These are phyloP conservation scores for Thelonectria blattea DNA, from an alignment of 2,329 filamentous ascomycete species.

Conservation along the genomic window DNA sequence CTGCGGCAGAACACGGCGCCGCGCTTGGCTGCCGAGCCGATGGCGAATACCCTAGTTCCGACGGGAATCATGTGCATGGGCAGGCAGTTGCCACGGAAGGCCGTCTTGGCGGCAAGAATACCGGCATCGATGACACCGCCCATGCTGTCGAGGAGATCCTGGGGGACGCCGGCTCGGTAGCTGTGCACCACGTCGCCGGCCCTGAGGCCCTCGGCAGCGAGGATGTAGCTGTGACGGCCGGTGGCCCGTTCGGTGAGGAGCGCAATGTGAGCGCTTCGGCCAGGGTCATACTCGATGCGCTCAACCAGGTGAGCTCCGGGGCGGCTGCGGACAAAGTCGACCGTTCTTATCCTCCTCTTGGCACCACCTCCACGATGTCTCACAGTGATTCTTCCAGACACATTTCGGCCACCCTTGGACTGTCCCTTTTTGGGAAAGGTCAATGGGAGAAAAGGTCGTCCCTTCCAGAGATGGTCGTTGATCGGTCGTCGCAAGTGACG, in stretches of 20 bases:
- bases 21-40: constrained; percentile 76
- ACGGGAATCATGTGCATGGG: constrained; percentile 95
- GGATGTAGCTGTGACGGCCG: constrained; percentile 82
- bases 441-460: constrained; percentile 78
- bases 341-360: constrained; percentile 87
- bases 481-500: constrained; percentile 90
- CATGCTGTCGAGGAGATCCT: constrained; percentile 87
- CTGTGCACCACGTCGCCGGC: constrained; percentile 92
- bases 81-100: constrained; percentile 91
- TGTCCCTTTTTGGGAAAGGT: constrained; percentile 94
- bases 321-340: constrained; percentile 83
- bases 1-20: constrained; percentile 92
- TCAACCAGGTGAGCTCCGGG: constrained; percentile 88
- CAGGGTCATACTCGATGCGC: constrained; percentile 94
- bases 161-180: constrained; percentile 87
- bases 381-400: constrained; percentile 83
- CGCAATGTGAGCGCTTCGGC: constrained; percentile 91
- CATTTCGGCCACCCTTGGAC: constrained; percentile 90
- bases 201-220: constrained; percentile 93
- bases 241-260: constrained; percentile 78
- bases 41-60: constrained; percentile 90
- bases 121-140: constrained; percentile 91
- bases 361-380: constrained; percentile 91
- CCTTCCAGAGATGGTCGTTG: constrained; percentile 98
- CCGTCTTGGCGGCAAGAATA: constrained; percentile 93